A percentile compares a stretch with the other conserved stretches of the same genome.
These are phyloP conservation scores for Boletus huronensis DNA, from an alignment of 768 basidiomycete species.

Conservation along the genomic window DNA sequence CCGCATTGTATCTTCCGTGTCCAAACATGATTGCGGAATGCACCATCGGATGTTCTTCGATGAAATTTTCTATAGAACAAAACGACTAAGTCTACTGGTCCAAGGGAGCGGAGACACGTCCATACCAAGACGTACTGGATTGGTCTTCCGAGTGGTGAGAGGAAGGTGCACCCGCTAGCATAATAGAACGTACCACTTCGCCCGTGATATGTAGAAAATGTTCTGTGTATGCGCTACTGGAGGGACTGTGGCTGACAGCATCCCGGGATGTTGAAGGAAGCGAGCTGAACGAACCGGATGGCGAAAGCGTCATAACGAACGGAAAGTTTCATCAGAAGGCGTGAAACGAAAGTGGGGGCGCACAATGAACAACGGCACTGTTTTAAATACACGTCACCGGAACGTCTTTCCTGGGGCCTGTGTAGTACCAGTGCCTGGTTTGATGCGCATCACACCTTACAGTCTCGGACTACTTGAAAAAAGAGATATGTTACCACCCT, in stretches of 20 bases:
- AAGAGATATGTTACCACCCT: neutral
- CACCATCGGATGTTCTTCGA: slow-evolving; percentile 14
- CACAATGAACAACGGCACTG: neutral
- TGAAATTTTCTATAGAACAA: slow-evolving; percentile 8
- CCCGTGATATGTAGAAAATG: slow-evolving; percentile 16
- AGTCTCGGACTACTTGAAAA: neutral
- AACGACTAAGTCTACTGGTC: neutral
- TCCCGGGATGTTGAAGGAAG: neutral
- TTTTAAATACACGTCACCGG: neutral
- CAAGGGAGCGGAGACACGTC: neutral
- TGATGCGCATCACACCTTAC: neutral
- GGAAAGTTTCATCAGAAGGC: slow-evolving; percentile 10
- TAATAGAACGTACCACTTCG: slow-evolving; percentile 12
- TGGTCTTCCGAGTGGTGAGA: slow-evolving; percentile 13
- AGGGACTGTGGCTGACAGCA: neutral
- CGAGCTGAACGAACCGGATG: neutral
- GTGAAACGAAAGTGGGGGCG: neutral
- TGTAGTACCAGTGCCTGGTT: neutral
- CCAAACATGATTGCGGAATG: slow-evolving; percentile 22
- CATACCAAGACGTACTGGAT: slow-evolving; percentile 18
- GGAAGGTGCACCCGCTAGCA: neutral
- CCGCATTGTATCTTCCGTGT: slow-evolving; percentile 17
- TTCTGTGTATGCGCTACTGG: neutral
- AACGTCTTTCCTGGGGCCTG: neutral
- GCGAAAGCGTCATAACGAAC: slow-evolving; percentile 1